Evolutionary conservation across 208 protist species (phyloP), one percentile per base, ranked within the genome.

Genomic region (Crithidia expoeki): DNA sequence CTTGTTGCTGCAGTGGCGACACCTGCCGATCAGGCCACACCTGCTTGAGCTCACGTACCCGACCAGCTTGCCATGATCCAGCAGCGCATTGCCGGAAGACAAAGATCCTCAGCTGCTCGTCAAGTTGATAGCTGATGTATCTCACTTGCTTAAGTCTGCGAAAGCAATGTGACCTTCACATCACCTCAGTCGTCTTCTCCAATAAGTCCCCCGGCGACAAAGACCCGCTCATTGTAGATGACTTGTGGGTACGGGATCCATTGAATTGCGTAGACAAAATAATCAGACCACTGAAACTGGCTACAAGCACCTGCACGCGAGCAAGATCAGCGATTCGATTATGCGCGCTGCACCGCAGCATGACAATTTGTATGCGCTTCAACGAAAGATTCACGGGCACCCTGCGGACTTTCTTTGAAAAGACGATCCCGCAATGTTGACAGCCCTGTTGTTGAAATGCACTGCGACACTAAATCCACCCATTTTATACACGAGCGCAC

Each of bases 311-410:
- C 19, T 34, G 9, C 32, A 17, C 0, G 55, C 30, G 7, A 60
- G 55, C 55, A 60, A 42, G 34, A n/a, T 60, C 33, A 34, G 23
- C 55, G 17, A 60, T 53, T 72, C 80, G 7, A 50, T 85, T 42
- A 80, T 85, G 80, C 57, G 67, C 5, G 53, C 57, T n/a, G 80
- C 76, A 14, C 51, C 83, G 10, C 25, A 58, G 62, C 68, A 81
- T 52, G 50, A 83, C 4, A 32, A 79, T 40, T n/a, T 81, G 3
- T 44, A 44, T 11, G 28, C 32, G 3, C 50, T 79, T 7, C 52
- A 64, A 25, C 2, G 40, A 23, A 4, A 14, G 4, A 38, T 17
- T 2, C 32, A 70, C 52, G 36, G 23, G 6, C 11, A n/a, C 42
- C 57, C 53, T 5, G 47, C 55, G 4, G 47, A 64, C 19, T 77